Evolutionary conservation across 345 rosid genomes (phyloP), one percentile per base, ranked within the genome.

Genomic region (Boechera retrofracta): DNA sequence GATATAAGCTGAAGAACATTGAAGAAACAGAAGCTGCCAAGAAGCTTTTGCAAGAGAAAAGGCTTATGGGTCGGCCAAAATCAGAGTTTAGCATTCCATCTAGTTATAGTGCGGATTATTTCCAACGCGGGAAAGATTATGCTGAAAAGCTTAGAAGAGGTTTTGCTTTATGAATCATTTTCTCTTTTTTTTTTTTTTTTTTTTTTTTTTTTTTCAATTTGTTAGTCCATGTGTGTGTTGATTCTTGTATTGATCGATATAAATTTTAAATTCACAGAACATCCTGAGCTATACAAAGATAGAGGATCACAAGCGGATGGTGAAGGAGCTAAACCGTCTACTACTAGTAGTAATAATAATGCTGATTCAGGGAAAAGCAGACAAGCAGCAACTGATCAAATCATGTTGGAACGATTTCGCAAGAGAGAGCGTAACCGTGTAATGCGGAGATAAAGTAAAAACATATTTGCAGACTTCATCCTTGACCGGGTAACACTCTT

Each of bases 11-110:
- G 72, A 92, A 73, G 83, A 95, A 95, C 80, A 95, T 95, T 60
- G 97, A 92, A 78, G 99, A 95, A 79, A 95, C 99, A 18, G 99
- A 92, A 83, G 99, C 99, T 60, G 98, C 99, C 26, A 95, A 95
- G 72, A 95, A 92, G 96, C 97, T 92, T 83, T 72, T 95, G 57
- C 96, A 92, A 65, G 99, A 95, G 82, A 95, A 87, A 79, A 86
- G 98, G 83, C 87, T 92, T 47, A 85, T 79, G 90, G 93, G 92
- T 39, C 78, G 88, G 32, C 63, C 89, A 5, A 92, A 88, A 76
- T 86, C 96, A 2, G 97, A 92, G 45, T 73, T 84, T 74, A 92
- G 75, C 78, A 91, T 92, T 59, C 99, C 98, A 2, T 79, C 99
- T 66, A 94, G 98, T 86, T 94, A 88, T 41, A 94, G 99, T 81